Base-by-base conservation (phyloP, 2,329 filamentous ascomycete genomes). In the Diplodia mutila region DNA sequence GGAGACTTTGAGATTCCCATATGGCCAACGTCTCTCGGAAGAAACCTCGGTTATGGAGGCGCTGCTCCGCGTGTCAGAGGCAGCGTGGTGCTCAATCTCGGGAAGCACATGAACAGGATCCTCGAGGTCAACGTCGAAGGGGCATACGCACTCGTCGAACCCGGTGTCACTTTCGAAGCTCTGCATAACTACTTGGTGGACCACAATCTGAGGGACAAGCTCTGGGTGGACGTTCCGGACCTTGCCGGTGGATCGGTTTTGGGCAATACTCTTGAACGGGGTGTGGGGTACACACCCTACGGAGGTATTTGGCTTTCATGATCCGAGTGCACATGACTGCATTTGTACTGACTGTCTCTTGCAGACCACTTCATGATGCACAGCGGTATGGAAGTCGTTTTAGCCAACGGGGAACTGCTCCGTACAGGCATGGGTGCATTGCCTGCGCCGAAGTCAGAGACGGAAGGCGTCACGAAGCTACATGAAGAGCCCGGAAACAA, bases 11-110 rank as follows among this genome's bases (percentile, higher is more conserved):
- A 72, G 9, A 72, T 80, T 16, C 76, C 77, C 2, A 51, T 80
- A 3, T 79, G 73, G 68, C 75, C 72, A 46, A 76, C 69, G 71
- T 75, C 74, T 54, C 75, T 73, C 69, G 82, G 81, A 7, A 77
- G 82, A 23, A 85, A 85, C 69, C 71, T 83, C 3, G 82, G 83
- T 12, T 85, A 85, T 67, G 84, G 84, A 14, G 83, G 84, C 4
- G 80, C 84, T 2, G 82, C 82, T 0, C 83, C 83, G 0, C 73
- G 81, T 7, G 77, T 84, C 2, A 76, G 78, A 1, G 83, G 83
- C 0, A 81, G 78, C 27, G 76, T 85, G 6, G 81, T 81, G 0
- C 70, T 85, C 21, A 81, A 84, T 69, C 73, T 85, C 1, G 80
- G 80, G 8, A 72, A 71, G 34, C 73, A 79, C 42, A 82, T 82